Evolutionary conservation across 1,139 yeast genomes (phyloP), one percentile per base, ranked within the genome.

Genomic region (Debaryomyces subglobosus): DNA sequence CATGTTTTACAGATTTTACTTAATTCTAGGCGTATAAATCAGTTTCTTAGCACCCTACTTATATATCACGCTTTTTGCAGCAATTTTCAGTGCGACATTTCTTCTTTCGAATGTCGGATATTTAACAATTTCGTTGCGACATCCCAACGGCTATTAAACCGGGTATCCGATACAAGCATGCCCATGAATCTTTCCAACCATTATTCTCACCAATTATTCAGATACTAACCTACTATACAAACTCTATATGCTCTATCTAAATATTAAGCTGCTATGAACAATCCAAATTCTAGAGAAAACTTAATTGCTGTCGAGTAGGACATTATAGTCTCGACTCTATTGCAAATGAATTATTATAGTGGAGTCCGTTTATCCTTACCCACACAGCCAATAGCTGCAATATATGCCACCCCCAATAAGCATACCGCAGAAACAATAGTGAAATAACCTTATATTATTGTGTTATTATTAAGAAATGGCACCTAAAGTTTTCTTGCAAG

Each of bases 21-120:
- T 5, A 7, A 21, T 5, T 8, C 24, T 7, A 21, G 8, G 5
- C 24, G 24, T 21, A 21, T 21, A 21, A 21, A 21, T 21, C 24
- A 21, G 24, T 3, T 5, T 7, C n/a, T 21, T 37, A 20, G 6
- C 8, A 13, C 18, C 16, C 20, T 12, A 23, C 21, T 4, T 1
- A 16, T 4, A 7, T 27, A 3, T 23, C 42, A 25, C 23, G 13
- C 33, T 39, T 39, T 39, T 27, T 39, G 42, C 42, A 39, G 42
- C 42, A 39, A 27, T 25, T 30, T 3, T 2, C 3, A 7, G 13
- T 7, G 13, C 30, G 30, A 13, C 33, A 24, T 30, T 27, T 12
- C 30, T 4, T 3, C 2, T 6, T n/a, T 7, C 4, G 12, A 29
- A 16, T 39, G 42, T 39, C 42, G 34, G 4, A n/a, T 16, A 1